phyloP scores from a whole-genome alignment of 2,329 filamentous ascomycete genomes.

The Madurella fahalii region DNA sequence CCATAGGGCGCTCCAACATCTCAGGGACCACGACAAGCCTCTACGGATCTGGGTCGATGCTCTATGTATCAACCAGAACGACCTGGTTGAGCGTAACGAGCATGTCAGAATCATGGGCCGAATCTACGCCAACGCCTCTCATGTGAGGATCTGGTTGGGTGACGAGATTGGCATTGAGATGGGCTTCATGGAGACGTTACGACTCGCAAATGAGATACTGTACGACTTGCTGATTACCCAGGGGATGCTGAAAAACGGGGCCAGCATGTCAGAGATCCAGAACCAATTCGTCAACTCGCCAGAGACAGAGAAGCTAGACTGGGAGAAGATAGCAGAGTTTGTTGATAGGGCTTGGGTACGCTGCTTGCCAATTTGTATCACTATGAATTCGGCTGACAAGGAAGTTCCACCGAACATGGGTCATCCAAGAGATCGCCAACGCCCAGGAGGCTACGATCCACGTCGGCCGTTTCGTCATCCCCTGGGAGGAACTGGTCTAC shows the following conservation, averaged over 20 bases:
- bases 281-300: background rate
- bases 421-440: constrained; percentile 3
- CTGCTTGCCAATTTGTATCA: background rate
- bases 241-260: background rate
- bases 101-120: constrained; percentile 15
- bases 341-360: background rate
- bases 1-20: constrained; percentile 2
- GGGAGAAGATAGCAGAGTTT: background rate
- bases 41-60: constrained; percentile 16
- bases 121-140: constrained; percentile 7
- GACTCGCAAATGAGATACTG: background rate
- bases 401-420: constrained; percentile 2
- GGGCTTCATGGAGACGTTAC: background rate
- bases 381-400: background rate
- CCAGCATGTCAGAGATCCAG: background rate
- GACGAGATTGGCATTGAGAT: background rate
- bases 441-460: background rate
- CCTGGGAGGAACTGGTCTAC: background rate
- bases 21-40: constrained; percentile 2
- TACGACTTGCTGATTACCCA: background rate
- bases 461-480: background rate
- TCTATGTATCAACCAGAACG: constrained; percentile 18
- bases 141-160: background rate
- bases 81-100: constrained; percentile 10
- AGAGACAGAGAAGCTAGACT: background rate